These are phyloP conservation scores for Limtongozyma cylindracea DNA, from an alignment of 805 yeast species.

Conservation along the genomic window DNA sequence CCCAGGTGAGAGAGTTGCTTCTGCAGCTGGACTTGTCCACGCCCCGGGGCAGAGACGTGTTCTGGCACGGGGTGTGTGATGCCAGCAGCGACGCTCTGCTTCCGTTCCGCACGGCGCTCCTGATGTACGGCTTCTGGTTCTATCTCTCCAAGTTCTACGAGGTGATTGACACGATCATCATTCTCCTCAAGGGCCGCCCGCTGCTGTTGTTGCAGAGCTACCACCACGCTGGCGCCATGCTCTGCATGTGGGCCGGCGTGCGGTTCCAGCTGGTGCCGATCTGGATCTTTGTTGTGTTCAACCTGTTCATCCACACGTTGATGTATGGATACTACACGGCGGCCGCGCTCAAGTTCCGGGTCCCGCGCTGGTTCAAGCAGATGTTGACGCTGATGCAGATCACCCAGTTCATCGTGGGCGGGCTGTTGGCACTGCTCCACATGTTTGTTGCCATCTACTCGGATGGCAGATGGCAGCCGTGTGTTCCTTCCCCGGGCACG, in stretches of 20 bases:
- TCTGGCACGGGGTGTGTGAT: conserved; percentile 41
- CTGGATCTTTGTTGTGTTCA: conserved; percentile 61
- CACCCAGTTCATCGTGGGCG: conserved; percentile 43
- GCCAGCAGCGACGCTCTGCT: conserved; percentile 30
- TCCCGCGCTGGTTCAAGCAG: conserved; percentile 31
- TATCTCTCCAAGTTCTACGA: conserved; percentile 51
- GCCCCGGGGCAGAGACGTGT: conserved; percentile 16
- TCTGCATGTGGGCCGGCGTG: conserved; percentile 64
- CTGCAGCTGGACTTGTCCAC: conserved; percentile 4
- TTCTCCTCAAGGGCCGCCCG: conserved; percentile 40
- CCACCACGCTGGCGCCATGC: conserved; percentile 62
- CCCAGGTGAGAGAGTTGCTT: conserved; percentile 5
- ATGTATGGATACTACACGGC: conserved; percentile 51
- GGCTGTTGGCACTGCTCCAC: conserved; percentile 38
- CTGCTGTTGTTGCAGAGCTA: conserved; percentile 45
- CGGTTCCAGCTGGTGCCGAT: conserved; percentile 49
- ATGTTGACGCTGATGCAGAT: conserved; percentile 42
- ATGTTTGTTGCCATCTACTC: conserved; percentile 33
- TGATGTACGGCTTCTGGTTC: conserved; percentile 37
- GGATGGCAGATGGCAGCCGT: too few relatives aligned
- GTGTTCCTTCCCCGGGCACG: too few relatives aligned
- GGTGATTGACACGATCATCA: conserved; percentile 41
- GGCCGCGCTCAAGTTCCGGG: conserved; percentile 27
- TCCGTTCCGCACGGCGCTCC: conserved; percentile 11
- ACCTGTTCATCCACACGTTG: conserved; percentile 52